Base-by-base conservation (phyloP, 2,329 filamentous ascomycete genomes). In the Cercospora janseana region DNA sequence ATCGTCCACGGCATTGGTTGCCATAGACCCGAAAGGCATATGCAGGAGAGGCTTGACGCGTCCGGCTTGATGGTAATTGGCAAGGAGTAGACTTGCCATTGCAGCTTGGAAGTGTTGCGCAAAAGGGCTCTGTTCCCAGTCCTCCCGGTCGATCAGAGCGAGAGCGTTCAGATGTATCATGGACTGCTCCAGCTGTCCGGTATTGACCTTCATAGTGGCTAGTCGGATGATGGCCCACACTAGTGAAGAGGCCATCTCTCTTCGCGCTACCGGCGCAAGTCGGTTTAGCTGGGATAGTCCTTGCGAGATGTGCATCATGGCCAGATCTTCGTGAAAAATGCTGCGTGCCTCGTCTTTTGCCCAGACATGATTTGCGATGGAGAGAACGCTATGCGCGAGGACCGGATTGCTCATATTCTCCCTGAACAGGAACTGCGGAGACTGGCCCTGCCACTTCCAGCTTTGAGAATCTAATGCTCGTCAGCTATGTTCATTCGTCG, bases 161-260 rank as follows among this genome's bases (percentile, higher is more conserved):
- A 57, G 29, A 20, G 52, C 55, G 29, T 54, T 56, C 10, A 58
- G 18, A 38, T 58, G 55, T 12, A 49, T 42, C 38, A 54, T 28
- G 3, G 55, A 55, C 1, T 23, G 51, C 18, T 58, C 55, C 15
- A 58, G 46, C 13, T 56, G 37, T 6, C 53, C 53, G 18, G 50
- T 37, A 16, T 55, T 56, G 27, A 52, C 45, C 20, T 55, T 56
- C 12, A 56, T 51, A 10, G 52, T 55, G 6, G 47, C 53, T 6
- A 58, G 53, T 7, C 53, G 50, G 13, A 55, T 54, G 4, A 58
- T 58, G 4, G 52, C 27, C 52, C 53, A 58, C 20, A 49, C 45
- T 34, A 58, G 21, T 12, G 44, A 29, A 13, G 50, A 51, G 2
- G 46, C 48, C n/a, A 42, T 18, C 18, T 45, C 24, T 15, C 32